phyloP scores from a whole-genome alignment of 306 rosid genomes.

The Purshia tridentata region DNA sequence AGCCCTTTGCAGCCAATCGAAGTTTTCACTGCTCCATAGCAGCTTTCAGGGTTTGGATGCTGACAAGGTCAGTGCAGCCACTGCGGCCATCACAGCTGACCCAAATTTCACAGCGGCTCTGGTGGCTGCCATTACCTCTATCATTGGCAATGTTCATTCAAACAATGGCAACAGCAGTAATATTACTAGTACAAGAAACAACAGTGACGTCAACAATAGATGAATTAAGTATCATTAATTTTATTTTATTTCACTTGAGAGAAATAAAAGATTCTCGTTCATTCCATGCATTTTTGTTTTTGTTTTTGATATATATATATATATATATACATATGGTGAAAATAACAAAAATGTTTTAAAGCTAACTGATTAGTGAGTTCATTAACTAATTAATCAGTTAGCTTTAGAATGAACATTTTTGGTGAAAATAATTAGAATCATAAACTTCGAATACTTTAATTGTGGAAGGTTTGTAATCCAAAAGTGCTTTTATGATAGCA shows the following conservation, averaged over 20 bases:
- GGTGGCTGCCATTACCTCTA: slow-evolving; percentile 54
- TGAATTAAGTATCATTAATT: no score
- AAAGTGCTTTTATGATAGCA: no score
- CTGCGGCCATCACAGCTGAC: slow-evolving; percentile 58
- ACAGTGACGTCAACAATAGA: slow-evolving; percentile 26
- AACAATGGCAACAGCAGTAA: slow-evolving; percentile 20
- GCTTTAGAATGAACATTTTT: no score
- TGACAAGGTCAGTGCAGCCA: slow-evolving; percentile 44
- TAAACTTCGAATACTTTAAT: no score
- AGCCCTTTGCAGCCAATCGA: slow-evolving; percentile 11
- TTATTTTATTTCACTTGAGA: slow-evolving; percentile 1
- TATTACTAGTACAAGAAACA: slow-evolving; percentile 20
- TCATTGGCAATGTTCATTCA: slow-evolving; percentile 42
- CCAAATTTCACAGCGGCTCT: slow-evolving; percentile 64
- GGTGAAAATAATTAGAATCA: no score
- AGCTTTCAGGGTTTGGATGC: slow-evolving; percentile 34
- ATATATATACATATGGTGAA: no score
- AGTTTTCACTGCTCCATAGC: slow-evolving; percentile 7
- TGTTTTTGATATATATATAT: no score
- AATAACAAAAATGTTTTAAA: no score
- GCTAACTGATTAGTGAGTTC: no score
- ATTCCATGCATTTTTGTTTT: neutral
- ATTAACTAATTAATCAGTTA: no score
- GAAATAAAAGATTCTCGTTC: neutral
- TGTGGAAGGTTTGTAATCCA: no score